These are phyloP conservation scores for Fragaria iinumae DNA, from an alignment of 306 rosid species.

Conservation along the genomic window DNA sequence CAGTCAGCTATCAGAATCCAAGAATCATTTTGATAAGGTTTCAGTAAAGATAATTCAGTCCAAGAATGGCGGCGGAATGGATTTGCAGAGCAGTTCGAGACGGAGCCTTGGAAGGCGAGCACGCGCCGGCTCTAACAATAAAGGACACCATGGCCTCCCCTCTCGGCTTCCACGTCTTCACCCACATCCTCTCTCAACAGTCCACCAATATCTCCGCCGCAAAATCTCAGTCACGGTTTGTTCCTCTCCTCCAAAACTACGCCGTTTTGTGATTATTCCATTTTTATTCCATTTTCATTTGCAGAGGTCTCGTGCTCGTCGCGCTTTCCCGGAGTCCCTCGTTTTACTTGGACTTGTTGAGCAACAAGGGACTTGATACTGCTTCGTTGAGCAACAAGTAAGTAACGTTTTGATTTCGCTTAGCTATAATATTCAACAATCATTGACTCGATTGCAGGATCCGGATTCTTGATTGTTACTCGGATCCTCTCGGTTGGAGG, in stretches of 20 bases:
- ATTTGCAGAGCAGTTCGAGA: conserved; percentile 70
- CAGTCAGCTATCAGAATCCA: too few species aligned
- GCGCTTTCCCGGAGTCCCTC: conserved; percentile 72
- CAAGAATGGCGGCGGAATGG: conserved; percentile 77
- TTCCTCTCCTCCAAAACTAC: conserved; percentile 15
- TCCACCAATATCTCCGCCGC: conserved; percentile 51
- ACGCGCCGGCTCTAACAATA: conserved; percentile 72
- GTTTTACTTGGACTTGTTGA: conserved; percentile 50
- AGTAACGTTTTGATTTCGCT: background rate
- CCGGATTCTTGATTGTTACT: conserved; percentile 85
- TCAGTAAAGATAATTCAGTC: background rate
- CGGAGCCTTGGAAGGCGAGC: conserved; percentile 84
- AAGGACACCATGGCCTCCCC: conserved; percentile 69
- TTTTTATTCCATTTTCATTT: background rate
- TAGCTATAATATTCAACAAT: too few species aligned
- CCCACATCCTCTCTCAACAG: conserved; percentile 60
- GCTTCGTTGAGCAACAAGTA: conserved; percentile 42
- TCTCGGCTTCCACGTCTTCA: conserved; percentile 54
- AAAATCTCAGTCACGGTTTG: conserved; percentile 76
- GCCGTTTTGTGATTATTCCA: background rate
- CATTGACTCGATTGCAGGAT: conserved; percentile 45
- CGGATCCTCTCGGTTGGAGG: conserved; percentile 98
- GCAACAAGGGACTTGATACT: conserved; percentile 46
- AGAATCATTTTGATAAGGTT: too few species aligned
- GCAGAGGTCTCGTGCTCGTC: conserved; percentile 67